Conservation (phyloP, 352 stramenopile genomes). For the Peronosclerospora sorghi region DNA sequence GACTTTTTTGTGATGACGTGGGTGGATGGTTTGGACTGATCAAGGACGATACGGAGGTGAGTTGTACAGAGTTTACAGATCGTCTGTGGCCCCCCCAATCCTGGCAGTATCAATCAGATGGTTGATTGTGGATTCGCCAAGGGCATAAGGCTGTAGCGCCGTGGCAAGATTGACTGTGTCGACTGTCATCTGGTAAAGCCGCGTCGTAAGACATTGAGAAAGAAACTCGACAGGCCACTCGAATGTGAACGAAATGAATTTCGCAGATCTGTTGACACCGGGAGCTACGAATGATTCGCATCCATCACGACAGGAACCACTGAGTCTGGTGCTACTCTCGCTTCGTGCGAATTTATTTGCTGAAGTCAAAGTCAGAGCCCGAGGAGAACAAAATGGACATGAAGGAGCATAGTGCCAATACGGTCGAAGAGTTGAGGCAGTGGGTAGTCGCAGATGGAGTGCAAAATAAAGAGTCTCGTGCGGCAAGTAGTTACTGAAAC, state of each 20-base stretch:
- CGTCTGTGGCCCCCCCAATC: conserved; percentile 8
- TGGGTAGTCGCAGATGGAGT: not conserved
- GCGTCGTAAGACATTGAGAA: conserved; percentile 2
- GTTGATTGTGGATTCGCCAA: conserved; percentile 8
- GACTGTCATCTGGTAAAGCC: conserved; percentile 12
- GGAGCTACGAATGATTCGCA: not conserved
- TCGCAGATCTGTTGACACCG: conserved; percentile 8
- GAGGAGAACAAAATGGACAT: not conserved
- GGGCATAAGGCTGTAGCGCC: conserved; percentile 5
- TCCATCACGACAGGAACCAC: not conserved
- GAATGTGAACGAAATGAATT: conserved; percentile 6
- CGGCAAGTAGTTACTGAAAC: conserved; percentile 4
- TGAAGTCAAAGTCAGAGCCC: not conserved
- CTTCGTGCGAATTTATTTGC: not conserved
- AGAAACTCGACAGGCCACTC: conserved; percentile 2
- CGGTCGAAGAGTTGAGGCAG: not conserved
- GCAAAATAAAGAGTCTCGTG: not conserved
- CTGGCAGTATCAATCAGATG: conserved; percentile 5
- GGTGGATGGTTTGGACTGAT: conserved; percentile 5
- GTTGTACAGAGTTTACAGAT: not conserved
- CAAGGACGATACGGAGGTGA: conserved; percentile 3
- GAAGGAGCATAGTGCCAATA: conserved; percentile 1
- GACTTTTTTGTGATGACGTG: conserved; percentile 8
- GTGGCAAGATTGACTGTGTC: conserved; percentile 4
- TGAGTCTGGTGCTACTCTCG: conserved; percentile 4